These are phyloP conservation scores for Lachnellula subtilissima DNA, from an alignment of 2,329 filamentous ascomycete species.

Conservation along the genomic window DNA sequence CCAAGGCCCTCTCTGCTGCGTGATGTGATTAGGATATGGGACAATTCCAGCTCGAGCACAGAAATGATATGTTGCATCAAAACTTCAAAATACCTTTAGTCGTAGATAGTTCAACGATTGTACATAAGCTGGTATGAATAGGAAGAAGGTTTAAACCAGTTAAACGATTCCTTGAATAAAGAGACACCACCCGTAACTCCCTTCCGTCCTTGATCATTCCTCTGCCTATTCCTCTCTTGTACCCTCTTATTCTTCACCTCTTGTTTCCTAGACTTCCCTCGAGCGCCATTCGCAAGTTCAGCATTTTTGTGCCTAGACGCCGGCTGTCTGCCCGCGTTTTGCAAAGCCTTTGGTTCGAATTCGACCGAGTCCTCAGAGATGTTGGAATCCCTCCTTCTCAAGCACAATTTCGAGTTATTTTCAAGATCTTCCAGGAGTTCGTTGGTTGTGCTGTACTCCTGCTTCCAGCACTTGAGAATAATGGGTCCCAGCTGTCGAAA, in stretches of 20 bases:
- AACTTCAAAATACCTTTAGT: neutral
- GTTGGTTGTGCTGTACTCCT: neutral
- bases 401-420: neutral
- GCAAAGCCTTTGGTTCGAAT: neutral
- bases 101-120: neutral
- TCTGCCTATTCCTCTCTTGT: neutral
- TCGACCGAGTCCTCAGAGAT: neutral
- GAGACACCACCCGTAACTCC: neutral
- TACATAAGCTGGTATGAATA: neutral
- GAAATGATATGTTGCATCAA: neutral
- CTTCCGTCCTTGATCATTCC: neutral
- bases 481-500: neutral
- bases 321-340: neutral
- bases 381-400: neutral
- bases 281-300: neutral
- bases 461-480: neutral
- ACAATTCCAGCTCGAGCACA: too few species aligned
- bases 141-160: neutral
- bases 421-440: neutral
- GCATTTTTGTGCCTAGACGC: neutral
- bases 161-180: neutral
- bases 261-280: neutral
- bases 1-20: too few species aligned
- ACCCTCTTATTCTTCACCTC: neutral
- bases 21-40: too few species aligned